These are phyloP conservation scores for Scenedesmus sp. DNA, from an alignment of 163 green algal genomes.

Conservation along the genomic window DNA sequence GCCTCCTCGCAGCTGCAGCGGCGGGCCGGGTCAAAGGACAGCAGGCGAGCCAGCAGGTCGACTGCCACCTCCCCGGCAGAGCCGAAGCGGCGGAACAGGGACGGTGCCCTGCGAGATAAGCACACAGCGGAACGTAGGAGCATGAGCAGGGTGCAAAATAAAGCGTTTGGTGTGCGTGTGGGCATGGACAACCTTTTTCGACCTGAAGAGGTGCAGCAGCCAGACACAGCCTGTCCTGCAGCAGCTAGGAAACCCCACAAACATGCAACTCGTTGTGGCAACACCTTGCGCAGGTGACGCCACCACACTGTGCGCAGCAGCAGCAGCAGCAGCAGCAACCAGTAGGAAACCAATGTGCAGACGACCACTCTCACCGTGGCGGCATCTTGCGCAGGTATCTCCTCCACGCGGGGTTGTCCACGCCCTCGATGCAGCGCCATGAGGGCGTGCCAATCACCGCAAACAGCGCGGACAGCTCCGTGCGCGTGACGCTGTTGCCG, in stretches of 20 bases:
- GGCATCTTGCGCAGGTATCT: constrained; percentile 80
- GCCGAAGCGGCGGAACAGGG: constrained; percentile 77
- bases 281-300: no score
- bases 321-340: background rate
- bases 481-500: constrained; percentile 54
- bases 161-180: background rate
- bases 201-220: background rate
- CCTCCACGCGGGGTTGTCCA: constrained; percentile 77
- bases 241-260: background rate
- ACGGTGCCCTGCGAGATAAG: constrained; percentile 60
- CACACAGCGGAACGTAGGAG: background rate
- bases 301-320: background rate
- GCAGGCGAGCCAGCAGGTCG: constrained; percentile 85
- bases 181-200: background rate
- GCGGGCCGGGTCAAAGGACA: constrained; percentile 88
- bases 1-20: constrained; percentile 78
- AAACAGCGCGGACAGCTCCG: constrained; percentile 86
- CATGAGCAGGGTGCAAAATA: background rate
- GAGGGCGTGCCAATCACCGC: constrained; percentile 88
- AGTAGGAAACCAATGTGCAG: background rate
- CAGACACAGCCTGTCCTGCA: background rate
- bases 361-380: background rate
- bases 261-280: no score
- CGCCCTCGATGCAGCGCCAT: constrained; percentile 84
- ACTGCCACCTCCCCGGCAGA: constrained; percentile 84